A percentile compares a stretch with the other conserved stretches of the same genome.
Conservation (phyloP, 2,329 filamentous ascomycete genomes). For the Leptographium procerum region DNA sequence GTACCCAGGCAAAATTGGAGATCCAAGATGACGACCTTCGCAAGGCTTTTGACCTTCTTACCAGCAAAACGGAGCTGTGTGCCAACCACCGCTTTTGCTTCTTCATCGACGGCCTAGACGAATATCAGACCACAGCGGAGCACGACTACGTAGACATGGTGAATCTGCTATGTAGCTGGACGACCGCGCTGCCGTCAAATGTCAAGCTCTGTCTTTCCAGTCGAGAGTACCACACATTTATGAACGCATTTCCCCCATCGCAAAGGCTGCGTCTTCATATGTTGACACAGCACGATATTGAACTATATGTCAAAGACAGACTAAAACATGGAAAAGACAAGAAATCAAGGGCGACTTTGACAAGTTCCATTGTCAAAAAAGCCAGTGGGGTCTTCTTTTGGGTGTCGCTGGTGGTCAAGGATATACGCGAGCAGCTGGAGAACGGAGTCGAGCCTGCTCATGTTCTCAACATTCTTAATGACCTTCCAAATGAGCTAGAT, state of each 20-base stretch:
- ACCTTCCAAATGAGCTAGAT: background rate
- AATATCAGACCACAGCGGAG: background rate
- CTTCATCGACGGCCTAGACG: slow-evolving; percentile 5
- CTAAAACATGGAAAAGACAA: background rate
- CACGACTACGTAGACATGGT: background rate
- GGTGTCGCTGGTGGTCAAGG: background rate
- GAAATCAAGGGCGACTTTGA: background rate
- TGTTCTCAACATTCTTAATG: background rate
- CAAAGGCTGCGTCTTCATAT: background rate
- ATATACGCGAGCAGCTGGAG: background rate
- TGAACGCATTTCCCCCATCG: background rate
- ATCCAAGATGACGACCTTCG: background rate
- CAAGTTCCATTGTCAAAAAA: background rate
- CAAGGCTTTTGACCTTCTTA: background rate
- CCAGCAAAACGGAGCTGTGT: background rate
- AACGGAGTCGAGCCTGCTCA: background rate
- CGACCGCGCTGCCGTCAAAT: too few species aligned
- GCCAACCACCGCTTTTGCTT: background rate
- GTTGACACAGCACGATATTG: background rate
- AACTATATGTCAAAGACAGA: background rate
- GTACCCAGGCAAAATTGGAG: background rate
- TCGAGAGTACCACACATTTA: background rate
- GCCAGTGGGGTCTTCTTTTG: background rate
- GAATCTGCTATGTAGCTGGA: background rate
- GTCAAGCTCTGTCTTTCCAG: slow-evolving; percentile 5